These are phyloP conservation scores for Ceratobasidium sp. DNA, from an alignment of 1,284 basidiomycete species.

Conservation along the genomic window DNA sequence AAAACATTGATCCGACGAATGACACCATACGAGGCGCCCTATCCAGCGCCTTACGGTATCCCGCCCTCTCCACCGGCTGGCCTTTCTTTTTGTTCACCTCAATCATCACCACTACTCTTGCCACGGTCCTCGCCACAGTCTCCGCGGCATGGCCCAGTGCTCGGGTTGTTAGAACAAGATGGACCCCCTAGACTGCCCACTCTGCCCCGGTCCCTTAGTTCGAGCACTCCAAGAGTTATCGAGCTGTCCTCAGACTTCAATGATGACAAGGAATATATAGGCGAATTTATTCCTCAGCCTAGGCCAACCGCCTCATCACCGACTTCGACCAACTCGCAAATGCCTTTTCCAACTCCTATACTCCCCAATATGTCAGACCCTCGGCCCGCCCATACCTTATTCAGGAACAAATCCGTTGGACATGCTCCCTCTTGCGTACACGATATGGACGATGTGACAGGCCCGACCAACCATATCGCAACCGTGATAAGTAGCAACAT, in stretches of 20 bases:
- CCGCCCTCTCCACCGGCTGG: too few relatives aligned
- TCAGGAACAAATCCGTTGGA: slow-evolving; percentile 3
- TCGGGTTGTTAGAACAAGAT: not conserved
- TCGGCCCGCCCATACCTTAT: not conserved
- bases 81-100: too few relatives aligned
- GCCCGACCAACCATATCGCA: not conserved
- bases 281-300: not conserved
- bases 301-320: not conserved
- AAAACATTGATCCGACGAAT: not conserved
- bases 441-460: not conserved
- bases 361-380: not conserved
- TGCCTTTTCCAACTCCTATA: not conserved
- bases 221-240: not conserved
- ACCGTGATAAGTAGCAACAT: not conserved
- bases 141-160: not conserved
- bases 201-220: not conserved
- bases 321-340: not conserved
- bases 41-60: too few relatives aligned
- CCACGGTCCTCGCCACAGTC: not conserved
- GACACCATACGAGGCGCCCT: too few relatives aligned
- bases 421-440: not conserved
- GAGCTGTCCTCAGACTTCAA: not conserved
- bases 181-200: not conserved
- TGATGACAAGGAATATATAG: not conserved
- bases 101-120: not conserved